phyloP scores from a whole-genome alignment of 208 protist species.

The Trypanosoma caninum region DNA sequence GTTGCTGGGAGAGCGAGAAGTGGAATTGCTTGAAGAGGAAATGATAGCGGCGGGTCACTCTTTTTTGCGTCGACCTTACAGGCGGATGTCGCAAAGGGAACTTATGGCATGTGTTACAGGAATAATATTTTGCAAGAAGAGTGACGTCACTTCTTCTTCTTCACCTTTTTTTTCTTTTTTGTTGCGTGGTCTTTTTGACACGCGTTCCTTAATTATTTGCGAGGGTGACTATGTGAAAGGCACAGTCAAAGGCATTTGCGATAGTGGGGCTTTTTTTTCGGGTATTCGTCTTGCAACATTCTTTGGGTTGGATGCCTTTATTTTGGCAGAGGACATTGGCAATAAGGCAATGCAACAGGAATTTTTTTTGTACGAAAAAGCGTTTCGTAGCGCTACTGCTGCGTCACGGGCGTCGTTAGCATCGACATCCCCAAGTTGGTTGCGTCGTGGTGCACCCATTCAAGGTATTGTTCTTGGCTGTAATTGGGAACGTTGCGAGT shows the following conservation, averaged over 20 bases:
- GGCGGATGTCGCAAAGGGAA: slow-evolving; percentile 57
- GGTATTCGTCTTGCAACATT: slow-evolving; percentile 67
- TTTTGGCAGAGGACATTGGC: slow-evolving; percentile 47
- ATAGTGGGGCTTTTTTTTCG: slow-evolving; percentile 26
- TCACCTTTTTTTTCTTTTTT: no score
- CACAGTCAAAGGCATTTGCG: slow-evolving; percentile 48
- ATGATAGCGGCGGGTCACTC: slow-evolving; percentile 48
- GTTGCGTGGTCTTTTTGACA: slow-evolving; percentile 3
- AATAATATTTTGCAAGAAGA: slow-evolving; percentile 44
- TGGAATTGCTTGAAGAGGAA: slow-evolving; percentile 62
- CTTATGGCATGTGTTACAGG: slow-evolving; percentile 69
- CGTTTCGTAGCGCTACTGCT: slow-evolving; percentile 27
- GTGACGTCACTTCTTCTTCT: slow-evolving; percentile 8
- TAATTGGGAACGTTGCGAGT: slow-evolving; percentile 66
- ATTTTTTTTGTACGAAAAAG: slow-evolving; percentile 45
- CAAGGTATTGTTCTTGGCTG: slow-evolving; percentile 65
- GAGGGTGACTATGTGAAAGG: slow-evolving; percentile 71
- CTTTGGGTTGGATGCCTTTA: slow-evolving; percentile 57
- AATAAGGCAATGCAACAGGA: slow-evolving; percentile 53
- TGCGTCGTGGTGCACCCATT: slow-evolving; percentile 61
- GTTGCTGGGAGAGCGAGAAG: slow-evolving; percentile 46
- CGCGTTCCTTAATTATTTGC: slow-evolving; percentile 43
- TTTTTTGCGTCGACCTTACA: slow-evolving; percentile 66
- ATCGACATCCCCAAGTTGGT: slow-evolving; percentile 37
- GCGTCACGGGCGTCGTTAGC: slow-evolving; percentile 1